These are phyloP conservation scores for Boechera retrofracta DNA, from an alignment of 345 rosid species.

Conservation along the genomic window DNA sequence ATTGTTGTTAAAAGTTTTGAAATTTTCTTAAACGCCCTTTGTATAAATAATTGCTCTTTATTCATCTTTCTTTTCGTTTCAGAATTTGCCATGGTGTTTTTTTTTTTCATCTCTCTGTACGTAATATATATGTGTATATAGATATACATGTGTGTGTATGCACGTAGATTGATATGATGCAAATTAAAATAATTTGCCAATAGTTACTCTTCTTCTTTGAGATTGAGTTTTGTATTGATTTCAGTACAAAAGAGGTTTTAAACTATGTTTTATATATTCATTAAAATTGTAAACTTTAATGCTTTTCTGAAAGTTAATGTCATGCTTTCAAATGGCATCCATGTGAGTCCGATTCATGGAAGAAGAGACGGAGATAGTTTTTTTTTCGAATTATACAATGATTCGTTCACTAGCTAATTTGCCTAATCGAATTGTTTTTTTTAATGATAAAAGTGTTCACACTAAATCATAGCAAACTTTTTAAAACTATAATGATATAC, in stretches of 20 bases:
- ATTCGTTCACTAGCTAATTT: conserved; percentile 33
- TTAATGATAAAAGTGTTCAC: conserved; percentile 13
- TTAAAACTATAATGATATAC: background rate
- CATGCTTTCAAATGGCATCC: conserved; percentile 43
- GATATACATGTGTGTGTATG: background rate
- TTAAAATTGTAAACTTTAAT: conserved; percentile 30
- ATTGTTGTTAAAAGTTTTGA: conserved; percentile 34
- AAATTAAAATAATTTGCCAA: conserved; percentile 32
- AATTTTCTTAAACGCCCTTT: conserved; percentile 34
- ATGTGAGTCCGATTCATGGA: conserved; percentile 40
- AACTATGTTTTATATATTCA: conserved; percentile 16
- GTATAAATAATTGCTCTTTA: conserved; percentile 8
- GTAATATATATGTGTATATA: background rate
- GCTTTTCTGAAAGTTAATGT: conserved; percentile 39
- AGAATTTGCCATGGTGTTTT: conserved; percentile 30
- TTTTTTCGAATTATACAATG: conserved; percentile 19
- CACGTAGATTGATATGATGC: background rate
- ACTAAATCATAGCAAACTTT: conserved; percentile 1
- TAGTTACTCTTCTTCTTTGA: conserved; percentile 21
- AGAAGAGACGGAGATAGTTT: conserved; percentile 15
- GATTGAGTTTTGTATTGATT: conserved; percentile 40
- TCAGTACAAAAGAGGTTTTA: conserved; percentile 35
- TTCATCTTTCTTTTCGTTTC: conserved; percentile 16
- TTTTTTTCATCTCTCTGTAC: background rate
- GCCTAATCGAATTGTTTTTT: background rate